Conservation (phyloP, 2,329 filamentous ascomycete genomes). For the Calonectria pseudoreteaudii region DNA sequence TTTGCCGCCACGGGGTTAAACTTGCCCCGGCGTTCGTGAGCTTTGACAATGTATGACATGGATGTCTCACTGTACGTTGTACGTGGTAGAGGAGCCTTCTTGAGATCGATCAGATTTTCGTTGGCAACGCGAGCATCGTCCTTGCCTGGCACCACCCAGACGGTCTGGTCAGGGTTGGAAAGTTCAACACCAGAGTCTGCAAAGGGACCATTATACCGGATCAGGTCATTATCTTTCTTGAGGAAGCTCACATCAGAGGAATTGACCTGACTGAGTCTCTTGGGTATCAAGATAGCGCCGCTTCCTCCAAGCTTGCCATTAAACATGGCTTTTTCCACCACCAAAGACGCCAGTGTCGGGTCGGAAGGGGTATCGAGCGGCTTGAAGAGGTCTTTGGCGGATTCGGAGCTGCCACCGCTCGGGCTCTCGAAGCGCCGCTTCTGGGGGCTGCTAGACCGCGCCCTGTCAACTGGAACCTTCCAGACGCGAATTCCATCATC, state of each 20-base stretch:
- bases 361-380: slow-evolving; percentile 41
- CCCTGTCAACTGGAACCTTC: slow-evolving; percentile 71
- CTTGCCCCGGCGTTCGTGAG: slow-evolving; percentile 80
- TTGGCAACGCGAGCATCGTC: slow-evolving; percentile 25
- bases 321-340: slow-evolving; percentile 53
- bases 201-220: slow-evolving; percentile 75
- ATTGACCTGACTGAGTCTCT: slow-evolving; percentile 44
- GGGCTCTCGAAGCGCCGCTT: slow-evolving; percentile 48
- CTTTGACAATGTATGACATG: slow-evolving; percentile 88
- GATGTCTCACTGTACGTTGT: slow-evolving; percentile 75
- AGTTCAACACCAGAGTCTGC: slow-evolving; percentile 33
- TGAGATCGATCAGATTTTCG: slow-evolving; percentile 30
- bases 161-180: slow-evolving; percentile 35
- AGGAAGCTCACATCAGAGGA: slow-evolving; percentile 63
- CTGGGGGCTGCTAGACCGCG: slow-evolving; percentile 48
- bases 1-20: slow-evolving; percentile 77
- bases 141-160: slow-evolving; percentile 44
- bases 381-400: slow-evolving; percentile 26
- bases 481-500: slow-evolving; percentile 86
- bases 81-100: slow-evolving; percentile 67
- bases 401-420: slow-evolving; percentile 18
- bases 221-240: slow-evolving; percentile 72
- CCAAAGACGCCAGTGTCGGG: slow-evolving; percentile 43
- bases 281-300: slow-evolving; percentile 37
- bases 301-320: slow-evolving; percentile 44